Evolutionary conservation across 176 grass and related monocot species (phyloP).

Genomic region (Tillandsia fasciculata): DNA sequence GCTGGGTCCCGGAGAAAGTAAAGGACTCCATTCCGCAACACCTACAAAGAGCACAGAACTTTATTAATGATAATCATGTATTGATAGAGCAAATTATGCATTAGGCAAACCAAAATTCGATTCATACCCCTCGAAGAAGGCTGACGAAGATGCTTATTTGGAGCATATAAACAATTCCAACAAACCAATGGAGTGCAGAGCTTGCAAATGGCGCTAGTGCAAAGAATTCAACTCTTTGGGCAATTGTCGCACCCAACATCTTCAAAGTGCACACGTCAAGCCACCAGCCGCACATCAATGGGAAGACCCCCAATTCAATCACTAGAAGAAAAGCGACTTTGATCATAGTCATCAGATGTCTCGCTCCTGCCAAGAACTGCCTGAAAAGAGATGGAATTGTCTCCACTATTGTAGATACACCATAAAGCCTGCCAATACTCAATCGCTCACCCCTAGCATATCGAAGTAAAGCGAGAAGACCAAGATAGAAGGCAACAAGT

Average conservation of each 20-base stretch:
- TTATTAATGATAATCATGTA: neutral
- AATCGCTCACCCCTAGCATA: slow-evolving; percentile 82
- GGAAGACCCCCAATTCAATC: slow-evolving; percentile 97
- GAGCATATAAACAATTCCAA: slow-evolving; percentile 99
- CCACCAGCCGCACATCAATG: slow-evolving; percentile 99
- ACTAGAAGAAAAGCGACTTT: slow-evolving; percentile 96
- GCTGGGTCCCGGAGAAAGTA: slow-evolving; percentile 96
- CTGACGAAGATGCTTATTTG: slow-evolving; percentile 99
- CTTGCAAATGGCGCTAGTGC: slow-evolving; percentile 72
- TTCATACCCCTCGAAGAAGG: slow-evolving; percentile 94
- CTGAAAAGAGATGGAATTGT: slow-evolving; percentile 87
- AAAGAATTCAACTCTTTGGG: slow-evolving; percentile 95
- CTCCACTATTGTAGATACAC: slow-evolving; percentile 59
- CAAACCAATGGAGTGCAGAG: slow-evolving; percentile 90
- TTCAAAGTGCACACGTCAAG: slow-evolving; percentile 97
- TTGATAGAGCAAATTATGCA: neutral
- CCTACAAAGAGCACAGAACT: slow-evolving; percentile 34
- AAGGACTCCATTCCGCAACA: slow-evolving; percentile 83
- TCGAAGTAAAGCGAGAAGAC: slow-evolving; percentile 73
- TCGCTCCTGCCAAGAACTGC: slow-evolving; percentile 75
- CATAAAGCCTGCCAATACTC: slow-evolving; percentile 84
- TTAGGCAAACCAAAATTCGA: slow-evolving; percentile 2
- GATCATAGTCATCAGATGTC: slow-evolving; percentile 94
- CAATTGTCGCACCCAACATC: slow-evolving; percentile 84
- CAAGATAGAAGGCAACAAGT: slow-evolving; percentile 73